Base-by-base conservation (phyloP, 352 stramenopile species). In the Pythium insidiosum region DNA sequence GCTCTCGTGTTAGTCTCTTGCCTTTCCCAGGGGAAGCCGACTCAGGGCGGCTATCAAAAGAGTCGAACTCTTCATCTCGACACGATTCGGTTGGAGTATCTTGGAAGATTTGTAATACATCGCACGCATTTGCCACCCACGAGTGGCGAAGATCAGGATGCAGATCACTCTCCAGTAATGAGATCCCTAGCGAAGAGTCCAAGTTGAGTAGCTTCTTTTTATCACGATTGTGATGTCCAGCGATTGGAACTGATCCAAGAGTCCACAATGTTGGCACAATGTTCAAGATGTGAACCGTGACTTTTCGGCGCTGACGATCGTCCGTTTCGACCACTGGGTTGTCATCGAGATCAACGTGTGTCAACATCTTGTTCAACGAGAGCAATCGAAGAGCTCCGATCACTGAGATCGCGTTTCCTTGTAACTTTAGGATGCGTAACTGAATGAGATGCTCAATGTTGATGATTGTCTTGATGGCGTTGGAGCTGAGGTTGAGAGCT, bases 201-300 rank as follows among this genome's bases (percentile, higher is more conserved):
- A 43, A 25, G 3, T 30, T 52, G 9, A 19, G 19, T 18, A 56
- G 37, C 41, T 78, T 82, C 49, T 68, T 78, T 35, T 79, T 87
- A 28, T 73, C 64, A 21, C 85, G 85, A 4, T 47, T 55, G 38
- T 72, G 53, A n/a, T 61, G 47, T 5, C 46, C 47, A 13, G 37
- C 42, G 19, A 61, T 45, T 2, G 60, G 56, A n/a, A 86, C 66
- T 2, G 69, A 86, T 6, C 77, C 80, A 1, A 92, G 47, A 0
- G 68, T 81, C 26, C 57, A 53, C 13, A 92, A 51, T 19, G 53
- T 76, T 31, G 80, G 77, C 13, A 92, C 48, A 12, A 92, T 61
- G 51, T 92, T 92, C 6, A 85, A 44, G 2, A 92, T 56, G n/a
- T 90, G 66, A n/a, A 79, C 70, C 15, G 78, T 81, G 28, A 83